Evolutionary conservation across 2,329 filamentous ascomycete species (phyloP), one percentile per base, ranked within the genome.

Genomic region (Cytospora piceicola): DNA sequence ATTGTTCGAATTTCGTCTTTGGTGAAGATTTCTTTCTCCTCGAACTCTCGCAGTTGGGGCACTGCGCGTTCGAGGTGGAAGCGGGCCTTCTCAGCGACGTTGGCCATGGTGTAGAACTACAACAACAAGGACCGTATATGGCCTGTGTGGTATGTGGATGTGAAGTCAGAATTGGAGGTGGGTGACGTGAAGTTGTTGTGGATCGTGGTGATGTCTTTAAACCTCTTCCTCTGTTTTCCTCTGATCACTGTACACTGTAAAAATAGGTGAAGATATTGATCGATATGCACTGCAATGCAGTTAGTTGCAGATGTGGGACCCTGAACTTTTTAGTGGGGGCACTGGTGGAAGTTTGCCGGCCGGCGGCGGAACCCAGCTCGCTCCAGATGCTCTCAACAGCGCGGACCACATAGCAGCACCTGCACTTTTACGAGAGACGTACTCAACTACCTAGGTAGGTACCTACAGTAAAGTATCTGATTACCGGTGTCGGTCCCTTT

Each of bases 51-150:
- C 65, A 99, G 85, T 77, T 98, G 94, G 20, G 94, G 93, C 53
- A 97, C 92, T 2, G 91, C 90, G 71, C 94, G 90, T 81, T 99
- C 95, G 70, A 98, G 86, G 78, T 92, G 97, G 79, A 94, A 98
- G 66, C 94, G 92, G 64, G 94, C 95, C 79, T 97, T 98, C 75
- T 98, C 95, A 69, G 91, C 90, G 66, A 95, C 90, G 52, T 88
- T 90, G 1, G 93, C 87, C 93, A 97, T 96, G 67, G 60, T 70
- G 51, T 36, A 51, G 61, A 57, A n/a, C 60, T 65, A n/a, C 39
- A 7, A 7, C 39, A n/a, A 17, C 20, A n/a, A n/a, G 8, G 39
- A 42, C 39, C 39, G 36, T 29, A 9, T 54, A 49, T 4, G 46
- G 46, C 4, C 46, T 14, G n/a, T n/a, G 42, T n/a, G 20, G 42